Conservation (phyloP, 805 yeast genomes). For the Cyberlindnera americana region DNA sequence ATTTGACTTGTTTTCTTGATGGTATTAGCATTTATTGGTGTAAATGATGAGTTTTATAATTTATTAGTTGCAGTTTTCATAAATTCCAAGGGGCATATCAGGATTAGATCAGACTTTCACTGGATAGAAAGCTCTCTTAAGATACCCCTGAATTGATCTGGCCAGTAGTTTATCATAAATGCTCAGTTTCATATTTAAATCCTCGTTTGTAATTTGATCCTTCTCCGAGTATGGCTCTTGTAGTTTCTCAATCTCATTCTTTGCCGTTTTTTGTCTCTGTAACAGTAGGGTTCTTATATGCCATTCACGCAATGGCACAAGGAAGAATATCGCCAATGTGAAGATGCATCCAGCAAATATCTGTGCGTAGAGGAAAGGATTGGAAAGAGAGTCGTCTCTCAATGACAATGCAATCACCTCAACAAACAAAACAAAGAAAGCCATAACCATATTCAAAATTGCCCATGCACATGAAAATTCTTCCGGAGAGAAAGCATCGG, state of each 20-base stretch:
- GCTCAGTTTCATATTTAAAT: neutral
- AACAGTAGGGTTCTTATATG: slow-evolving; percentile 36
- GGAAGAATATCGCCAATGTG: slow-evolving; percentile 37
- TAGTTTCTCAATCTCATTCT: neutral
- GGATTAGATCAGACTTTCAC: slow-evolving; percentile 13
- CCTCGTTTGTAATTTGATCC: slow-evolving; percentile 4
- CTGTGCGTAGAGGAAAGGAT: slow-evolving; percentile 56
- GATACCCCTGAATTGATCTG: slow-evolving; percentile 3
- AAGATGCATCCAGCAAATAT: slow-evolving; percentile 53
- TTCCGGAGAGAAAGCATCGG: slow-evolving; percentile 36
- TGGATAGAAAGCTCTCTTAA: slow-evolving; percentile 16
- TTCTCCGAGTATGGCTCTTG: neutral
- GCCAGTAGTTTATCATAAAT: slow-evolving; percentile 12
- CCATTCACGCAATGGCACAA: slow-evolving; percentile 48
- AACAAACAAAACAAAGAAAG: slow-evolving; percentile 40
- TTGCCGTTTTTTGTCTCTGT: slow-evolving; percentile 1
- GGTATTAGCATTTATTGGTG: too few species aligned
- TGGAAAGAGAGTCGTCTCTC: slow-evolving; percentile 25
- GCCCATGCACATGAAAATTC: slow-evolving; percentile 41
- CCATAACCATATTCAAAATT: slow-evolving; percentile 31
- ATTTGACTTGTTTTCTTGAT: too few species aligned
- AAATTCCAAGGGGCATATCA: too few species aligned
- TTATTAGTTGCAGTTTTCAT: too few species aligned
- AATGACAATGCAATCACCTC: slow-evolving; percentile 55
- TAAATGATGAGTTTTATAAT: too few species aligned